Conservation (phyloP, 345 rosid genomes). For the Camelina hispida region DNA sequence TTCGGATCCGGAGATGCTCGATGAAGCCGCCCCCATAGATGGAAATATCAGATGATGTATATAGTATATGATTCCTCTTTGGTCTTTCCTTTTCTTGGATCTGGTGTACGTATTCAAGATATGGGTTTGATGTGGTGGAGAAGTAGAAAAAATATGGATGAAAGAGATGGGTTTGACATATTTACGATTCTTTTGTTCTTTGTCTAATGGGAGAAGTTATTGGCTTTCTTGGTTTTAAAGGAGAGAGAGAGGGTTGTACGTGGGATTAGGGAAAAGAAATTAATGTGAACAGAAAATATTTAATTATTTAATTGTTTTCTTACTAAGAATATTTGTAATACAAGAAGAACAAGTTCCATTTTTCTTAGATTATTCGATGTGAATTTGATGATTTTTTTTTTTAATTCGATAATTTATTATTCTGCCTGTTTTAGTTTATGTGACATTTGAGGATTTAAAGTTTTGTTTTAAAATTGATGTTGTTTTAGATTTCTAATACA, state of each 20-base stretch:
- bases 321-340: not conserved
- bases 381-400: not conserved
- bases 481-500: too few relatives aligned
- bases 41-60: slow-evolving; percentile 3
- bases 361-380: not conserved
- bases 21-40: slow-evolving; percentile 68
- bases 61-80: not conserved
- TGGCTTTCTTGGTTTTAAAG: slow-evolving; percentile 34
- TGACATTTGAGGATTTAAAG: too few relatives aligned
- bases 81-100: not conserved
- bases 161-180: slow-evolving; percentile 53
- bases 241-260: not conserved
- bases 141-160: slow-evolving; percentile 61
- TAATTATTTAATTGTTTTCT: not conserved
- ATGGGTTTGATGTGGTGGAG: slow-evolving; percentile 53
- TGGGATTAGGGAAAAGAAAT: too few relatives aligned
- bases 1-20: slow-evolving; percentile 47
- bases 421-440: too few relatives aligned
- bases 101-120: not conserved
- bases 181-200: slow-evolving; percentile 45
- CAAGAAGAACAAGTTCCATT: not conserved
- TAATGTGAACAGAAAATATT: slow-evolving; percentile 6
- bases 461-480: too few relatives aligned
- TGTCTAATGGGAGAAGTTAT: slow-evolving; percentile 33
- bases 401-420: too few relatives aligned